Evolutionary conservation across 2,329 filamentous ascomycete species (phyloP).

Genomic region (Fusarium mundagurra): DNA sequence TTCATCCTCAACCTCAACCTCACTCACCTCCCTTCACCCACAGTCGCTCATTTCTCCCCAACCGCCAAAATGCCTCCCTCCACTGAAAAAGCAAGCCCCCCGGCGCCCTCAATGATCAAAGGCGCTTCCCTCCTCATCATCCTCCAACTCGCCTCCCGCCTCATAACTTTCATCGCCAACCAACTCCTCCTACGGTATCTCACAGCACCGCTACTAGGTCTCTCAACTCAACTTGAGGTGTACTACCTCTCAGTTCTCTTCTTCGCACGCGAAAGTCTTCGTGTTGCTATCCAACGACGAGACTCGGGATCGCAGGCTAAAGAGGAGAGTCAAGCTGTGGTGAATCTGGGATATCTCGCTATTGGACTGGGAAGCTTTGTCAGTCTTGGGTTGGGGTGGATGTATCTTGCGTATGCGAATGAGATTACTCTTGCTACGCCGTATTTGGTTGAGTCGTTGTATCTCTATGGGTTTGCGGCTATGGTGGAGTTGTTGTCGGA

Average conservation of each 20-base stretch:
- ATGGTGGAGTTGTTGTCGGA: constrained; percentile 84
- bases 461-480: constrained; percentile 66
- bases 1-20: background rate
- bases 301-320: constrained; percentile 23
- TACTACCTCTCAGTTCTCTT: constrained; percentile 94
- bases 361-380: constrained; percentile 74
- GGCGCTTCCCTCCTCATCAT: constrained; percentile 88
- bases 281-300: constrained; percentile 90
- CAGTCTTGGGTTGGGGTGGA: constrained; percentile 69
- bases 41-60: background rate
- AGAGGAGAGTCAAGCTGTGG: constrained; percentile 73
- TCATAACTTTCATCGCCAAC: constrained; percentile 90
- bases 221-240: constrained; percentile 90
- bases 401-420: constrained; percentile 69
- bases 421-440: constrained; percentile 65
- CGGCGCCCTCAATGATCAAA: constrained; percentile 58
- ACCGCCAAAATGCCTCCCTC: constrained; percentile 5
- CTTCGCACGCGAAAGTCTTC: constrained; percentile 89
- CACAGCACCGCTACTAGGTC: constrained; percentile 83
- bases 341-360: constrained; percentile 89
- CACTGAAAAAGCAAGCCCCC: background rate
- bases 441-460: constrained; percentile 66
- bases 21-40: background rate
- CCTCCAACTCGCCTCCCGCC: constrained; percentile 87
- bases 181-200: constrained; percentile 89